phyloP scores from a whole-genome alignment of 805 yeast species.

The Allodekkera sacchari region DNA sequence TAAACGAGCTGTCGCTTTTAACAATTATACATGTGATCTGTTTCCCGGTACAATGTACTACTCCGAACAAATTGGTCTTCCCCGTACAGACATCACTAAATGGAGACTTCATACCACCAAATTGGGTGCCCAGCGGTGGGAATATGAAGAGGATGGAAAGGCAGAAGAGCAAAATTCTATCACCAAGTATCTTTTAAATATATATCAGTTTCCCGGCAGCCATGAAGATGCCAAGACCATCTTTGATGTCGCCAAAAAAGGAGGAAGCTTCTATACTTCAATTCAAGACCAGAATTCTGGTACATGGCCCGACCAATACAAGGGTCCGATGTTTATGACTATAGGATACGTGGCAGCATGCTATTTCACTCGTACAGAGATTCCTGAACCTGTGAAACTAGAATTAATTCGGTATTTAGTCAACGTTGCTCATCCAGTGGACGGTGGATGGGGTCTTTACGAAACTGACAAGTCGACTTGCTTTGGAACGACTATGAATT shows the following conservation, averaged over 20 bases:
- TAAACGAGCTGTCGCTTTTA: too few species aligned
- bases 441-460: constrained; percentile 99
- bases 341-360: constrained; percentile 76
- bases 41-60: too few species aligned
- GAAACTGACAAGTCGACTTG: constrained; percentile 89
- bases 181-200: constrained; percentile 41
- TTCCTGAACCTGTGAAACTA: constrained; percentile 53
- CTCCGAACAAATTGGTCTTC: constrained; percentile 65
- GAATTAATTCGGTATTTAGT: constrained; percentile 82
- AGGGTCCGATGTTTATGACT: constrained; percentile 97
- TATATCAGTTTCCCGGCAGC: constrained; percentile 11
- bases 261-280: constrained; percentile 57
- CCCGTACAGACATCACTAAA: constrained; percentile 54
- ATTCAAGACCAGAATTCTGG: constrained; percentile 80
- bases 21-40: too few species aligned
- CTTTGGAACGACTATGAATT: constrained; percentile 87
- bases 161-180: constrained; percentile 43
- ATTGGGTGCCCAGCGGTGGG: constrained; percentile 80
- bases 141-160: constrained; percentile 40
- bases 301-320: constrained; percentile 82
- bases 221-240: constrained; percentile 26
- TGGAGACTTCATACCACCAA: constrained; percentile 73
- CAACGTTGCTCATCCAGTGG: constrained; percentile 93
- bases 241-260: constrained; percentile 58
- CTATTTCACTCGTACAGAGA: constrained; percentile 59